phyloP scores from a whole-genome alignment of 176 grass and related monocot genomes.

The Dendrocalamus sinicus region DNA sequence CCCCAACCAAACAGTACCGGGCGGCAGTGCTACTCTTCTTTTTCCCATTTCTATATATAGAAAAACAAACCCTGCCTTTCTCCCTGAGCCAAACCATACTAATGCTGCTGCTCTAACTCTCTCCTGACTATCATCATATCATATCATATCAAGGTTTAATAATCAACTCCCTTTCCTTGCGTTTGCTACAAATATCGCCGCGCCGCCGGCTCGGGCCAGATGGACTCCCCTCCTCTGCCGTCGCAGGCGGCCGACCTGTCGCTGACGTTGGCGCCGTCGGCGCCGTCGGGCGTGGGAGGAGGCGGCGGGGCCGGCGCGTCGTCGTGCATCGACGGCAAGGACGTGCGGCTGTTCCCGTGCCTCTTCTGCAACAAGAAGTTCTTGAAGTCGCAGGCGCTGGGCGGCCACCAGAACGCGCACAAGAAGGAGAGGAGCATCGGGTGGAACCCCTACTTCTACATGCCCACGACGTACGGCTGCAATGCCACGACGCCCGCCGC shows the following conservation, averaged over 20 bases:
- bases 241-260: conserved; percentile 55
- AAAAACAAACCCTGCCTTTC: conserved; percentile 37
- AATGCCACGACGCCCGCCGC: background rate
- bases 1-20: background rate
- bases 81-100: background rate
- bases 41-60: conserved; percentile 53
- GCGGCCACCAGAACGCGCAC: conserved; percentile 94
- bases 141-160: conserved; percentile 16
- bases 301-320: background rate
- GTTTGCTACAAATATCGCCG: background rate
- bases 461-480: conserved; percentile 3
- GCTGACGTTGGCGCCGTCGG: conserved; percentile 60
- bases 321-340: conserved; percentile 55
- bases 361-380: conserved; percentile 99
- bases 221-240: conserved; percentile 35
- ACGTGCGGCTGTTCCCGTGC: conserved; percentile 90
- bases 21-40: background rate
- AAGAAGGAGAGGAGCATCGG: conserved; percentile 91
- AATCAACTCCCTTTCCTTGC: background rate
- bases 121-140: conserved; percentile 15
- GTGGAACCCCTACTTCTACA: conserved; percentile 83
- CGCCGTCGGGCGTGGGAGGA: background rate
- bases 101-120: background rate
- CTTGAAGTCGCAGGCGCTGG: conserved; percentile 88
- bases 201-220: background rate